A percentile compares a stretch with the other conserved stretches of the same genome.
phyloP scores from a whole-genome alignment of 768 basidiomycete genomes.

The Guyanaporus albipodus region DNA sequence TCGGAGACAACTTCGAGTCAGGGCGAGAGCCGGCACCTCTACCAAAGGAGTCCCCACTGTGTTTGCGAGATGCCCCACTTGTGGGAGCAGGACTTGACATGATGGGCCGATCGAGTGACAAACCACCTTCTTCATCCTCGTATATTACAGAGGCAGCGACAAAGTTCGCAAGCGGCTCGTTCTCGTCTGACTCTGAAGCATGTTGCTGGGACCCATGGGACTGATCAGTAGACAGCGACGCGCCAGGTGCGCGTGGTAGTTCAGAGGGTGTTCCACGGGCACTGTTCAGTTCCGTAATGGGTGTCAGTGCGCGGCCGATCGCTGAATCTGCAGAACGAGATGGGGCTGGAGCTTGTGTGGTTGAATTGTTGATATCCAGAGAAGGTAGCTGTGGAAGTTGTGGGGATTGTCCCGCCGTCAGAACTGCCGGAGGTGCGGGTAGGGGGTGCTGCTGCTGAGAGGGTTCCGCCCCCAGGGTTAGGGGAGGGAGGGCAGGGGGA shows the following conservation, averaged over 20 bases:
- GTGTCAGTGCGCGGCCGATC: slow-evolving; percentile 45
- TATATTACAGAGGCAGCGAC: slow-evolving; percentile 20
- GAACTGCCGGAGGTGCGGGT: slow-evolving; percentile 16
- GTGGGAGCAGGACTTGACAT: slow-evolving; percentile 28
- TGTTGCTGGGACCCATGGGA: slow-evolving; percentile 8
- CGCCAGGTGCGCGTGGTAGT: slow-evolving; percentile 11
- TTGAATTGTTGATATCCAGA: slow-evolving; percentile 42
- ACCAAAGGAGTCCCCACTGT: slow-evolving; percentile 36
- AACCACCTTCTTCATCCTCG: slow-evolving; percentile 13
- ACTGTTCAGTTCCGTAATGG: slow-evolving; percentile 57
- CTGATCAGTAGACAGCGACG: slow-evolving; percentile 19
- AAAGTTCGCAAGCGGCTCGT: slow-evolving; percentile 19
- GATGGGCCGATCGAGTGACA: slow-evolving; percentile 14
- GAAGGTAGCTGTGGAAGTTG: slow-evolving; percentile 54
- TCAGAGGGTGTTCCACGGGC: slow-evolving; percentile 28
- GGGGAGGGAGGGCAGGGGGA: slow-evolving; percentile 19
- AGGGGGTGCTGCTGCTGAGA: slow-evolving; percentile 31
- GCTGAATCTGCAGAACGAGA: slow-evolving; percentile 20
- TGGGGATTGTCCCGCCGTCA: slow-evolving; percentile 5
- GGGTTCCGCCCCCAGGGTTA: slow-evolving; percentile 11
- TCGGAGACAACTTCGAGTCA: slow-evolving; percentile 38
- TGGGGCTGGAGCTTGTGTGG: slow-evolving; percentile 9
- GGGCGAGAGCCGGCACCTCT: slow-evolving; percentile 32
- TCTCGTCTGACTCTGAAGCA: slow-evolving; percentile 26
- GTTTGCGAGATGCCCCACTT: slow-evolving; percentile 23